Evolutionary conservation across 768 basidiomycete species (phyloP), one percentile per base, ranked within the genome.

Genomic region (Kwoniella dendrophila): DNA sequence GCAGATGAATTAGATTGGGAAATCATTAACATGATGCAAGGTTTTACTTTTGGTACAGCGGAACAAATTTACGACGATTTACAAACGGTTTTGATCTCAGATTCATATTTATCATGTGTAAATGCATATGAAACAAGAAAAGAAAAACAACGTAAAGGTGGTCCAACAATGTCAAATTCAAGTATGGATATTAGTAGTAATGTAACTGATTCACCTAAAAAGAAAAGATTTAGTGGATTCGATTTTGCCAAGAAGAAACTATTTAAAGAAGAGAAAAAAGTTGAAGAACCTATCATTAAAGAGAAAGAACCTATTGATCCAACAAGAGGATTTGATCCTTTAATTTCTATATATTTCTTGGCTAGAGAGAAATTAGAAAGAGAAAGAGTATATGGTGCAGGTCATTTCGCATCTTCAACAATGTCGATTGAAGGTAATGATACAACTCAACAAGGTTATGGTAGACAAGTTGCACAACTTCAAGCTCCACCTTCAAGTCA

Each of bases 311-410:
- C 68, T 8, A 82, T 64, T 27, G 95, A 99, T 74, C 94, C 95
- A 4, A 95, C 92, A 14, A 82, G 85, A 56, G 96, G 93, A 1
- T 99, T 92, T 82, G 92, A 97, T 76, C 94, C 92, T 0, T 84
- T 99, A 27, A 85, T 98, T 47, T 92, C 93, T 30, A 97, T 99
- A 81, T 99, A 99, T 78, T 97, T 87, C 81, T 86, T 99, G 20
- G 90, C 94, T 4, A 83, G 91, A 55, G 96, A 99, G 82, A 98
- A 97, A 83, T 83, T 93, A 73, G 93, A 98, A 74, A 83, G 96
- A 56, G 96, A 99, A 70, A 84, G 85, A 53, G 90, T 99, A 6
- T 98, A 94, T 78, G 96, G 95, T 0, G 87, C 88, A 0, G 93
- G 93, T 3, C 87, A 90, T 65, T 99, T 99, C 79, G 96, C 96